Evolutionary conservation across 176 grass and related monocot species (phyloP).

Genomic region (Lolium multiflorum): DNA sequence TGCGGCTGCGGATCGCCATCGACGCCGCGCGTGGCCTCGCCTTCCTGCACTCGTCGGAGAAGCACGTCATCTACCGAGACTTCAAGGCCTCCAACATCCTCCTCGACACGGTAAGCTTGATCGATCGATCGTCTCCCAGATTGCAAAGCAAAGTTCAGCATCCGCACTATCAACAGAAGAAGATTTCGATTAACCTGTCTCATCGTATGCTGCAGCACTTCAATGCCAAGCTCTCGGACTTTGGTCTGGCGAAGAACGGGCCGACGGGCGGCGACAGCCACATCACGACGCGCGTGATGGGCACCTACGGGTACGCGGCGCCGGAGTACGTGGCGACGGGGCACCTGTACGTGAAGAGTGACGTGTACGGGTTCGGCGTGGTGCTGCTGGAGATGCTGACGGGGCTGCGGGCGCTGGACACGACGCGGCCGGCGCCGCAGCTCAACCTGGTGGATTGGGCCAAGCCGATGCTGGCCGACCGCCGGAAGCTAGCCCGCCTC

Average conservation of each 20-base stretch:
- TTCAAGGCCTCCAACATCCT: conserved; percentile 83
- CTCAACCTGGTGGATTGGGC: conserved; percentile 62
- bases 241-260: conserved; percentile 55
- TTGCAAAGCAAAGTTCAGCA: not conserved
- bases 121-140: not conserved
- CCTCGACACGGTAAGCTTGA: conserved; percentile 59
- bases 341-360: conserved; percentile 69
- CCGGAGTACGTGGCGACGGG: conserved; percentile 66
- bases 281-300: conserved; percentile 67
- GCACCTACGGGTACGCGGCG: conserved; percentile 69
- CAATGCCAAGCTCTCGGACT: conserved; percentile 63
- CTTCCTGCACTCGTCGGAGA: conserved; percentile 76
- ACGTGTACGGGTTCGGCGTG: conserved; percentile 75
- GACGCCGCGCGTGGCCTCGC: conserved; percentile 65
- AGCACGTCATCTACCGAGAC: conserved; percentile 72
- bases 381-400: conserved; percentile 68
- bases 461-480: conserved; percentile 51
- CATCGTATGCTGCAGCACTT: conserved; percentile 34
- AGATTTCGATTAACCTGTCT: not conserved
- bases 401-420: conserved; percentile 55
- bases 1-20: conserved; percentile 61
- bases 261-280: conserved; percentile 57
- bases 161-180: too few relatives aligned
- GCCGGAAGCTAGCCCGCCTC: conserved; percentile 51
- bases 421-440: conserved; percentile 45